These are phyloP conservation scores for Aquilaria sinensis DNA, from an alignment of 345 rosid species.

Conservation along the genomic window DNA sequence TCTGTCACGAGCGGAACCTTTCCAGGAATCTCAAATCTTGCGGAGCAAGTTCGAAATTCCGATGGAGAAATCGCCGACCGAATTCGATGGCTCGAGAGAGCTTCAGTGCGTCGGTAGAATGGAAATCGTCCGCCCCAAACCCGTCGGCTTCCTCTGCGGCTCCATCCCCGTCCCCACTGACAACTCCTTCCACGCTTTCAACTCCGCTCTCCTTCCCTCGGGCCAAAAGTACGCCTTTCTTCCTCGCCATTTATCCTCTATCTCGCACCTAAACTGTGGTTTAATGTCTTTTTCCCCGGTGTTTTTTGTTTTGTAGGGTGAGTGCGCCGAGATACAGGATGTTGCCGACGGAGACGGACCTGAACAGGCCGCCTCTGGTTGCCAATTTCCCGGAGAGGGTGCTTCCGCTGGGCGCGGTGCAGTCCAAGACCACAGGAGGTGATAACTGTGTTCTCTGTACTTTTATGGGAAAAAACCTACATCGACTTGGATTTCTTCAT, in stretches of 20 bases:
- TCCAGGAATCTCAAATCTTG: too few species aligned
- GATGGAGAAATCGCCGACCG: slow-evolving; percentile 37
- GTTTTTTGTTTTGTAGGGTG: slow-evolving; percentile 35
- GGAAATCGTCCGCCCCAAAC: slow-evolving; percentile 65
- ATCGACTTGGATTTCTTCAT: too few species aligned
- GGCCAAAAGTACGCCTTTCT: slow-evolving; percentile 36
- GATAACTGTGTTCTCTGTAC: neutral
- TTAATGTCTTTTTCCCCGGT: neutral
- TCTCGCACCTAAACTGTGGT: neutral
- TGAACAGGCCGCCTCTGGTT: slow-evolving; percentile 69
- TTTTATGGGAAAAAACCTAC: neutral
- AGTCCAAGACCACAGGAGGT: slow-evolving; percentile 67
- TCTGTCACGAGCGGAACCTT: too few species aligned
- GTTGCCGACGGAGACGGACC: slow-evolving; percentile 85
- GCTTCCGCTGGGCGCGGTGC: slow-evolving; percentile 58
- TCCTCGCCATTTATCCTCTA: neutral
- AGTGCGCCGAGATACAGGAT: slow-evolving; percentile 74
- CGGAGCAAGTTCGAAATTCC: slow-evolving; percentile 6
- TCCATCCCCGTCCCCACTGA: slow-evolving; percentile 88
- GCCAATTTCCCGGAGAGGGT: slow-evolving; percentile 53
- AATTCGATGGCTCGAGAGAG: slow-evolving; percentile 41
- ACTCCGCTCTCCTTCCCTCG: slow-evolving; percentile 70
- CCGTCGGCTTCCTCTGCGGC: slow-evolving; percentile 86
- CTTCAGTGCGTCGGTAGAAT: slow-evolving; percentile 75
- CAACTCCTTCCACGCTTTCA: slow-evolving; percentile 55